Conservation (phyloP, 805 yeast genomes). For the Metschnikowia cerradonensis region DNA sequence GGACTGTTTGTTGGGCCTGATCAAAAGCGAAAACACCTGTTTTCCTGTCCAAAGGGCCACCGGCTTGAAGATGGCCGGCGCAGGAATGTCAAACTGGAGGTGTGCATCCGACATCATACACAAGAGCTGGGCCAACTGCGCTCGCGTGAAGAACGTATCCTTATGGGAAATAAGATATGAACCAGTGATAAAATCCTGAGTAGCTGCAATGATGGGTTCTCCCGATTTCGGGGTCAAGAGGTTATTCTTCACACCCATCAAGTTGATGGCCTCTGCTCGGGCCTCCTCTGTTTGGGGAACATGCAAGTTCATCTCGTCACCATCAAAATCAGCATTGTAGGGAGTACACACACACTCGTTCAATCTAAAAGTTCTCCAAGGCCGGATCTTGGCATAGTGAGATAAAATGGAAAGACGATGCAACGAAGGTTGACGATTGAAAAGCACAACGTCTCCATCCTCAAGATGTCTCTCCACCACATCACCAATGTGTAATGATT, state of each 20-base stretch:
- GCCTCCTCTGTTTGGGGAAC: constrained; percentile 99
- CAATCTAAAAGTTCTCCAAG: constrained; percentile 96
- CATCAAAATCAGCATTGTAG: constrained; percentile 98
- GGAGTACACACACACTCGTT: constrained; percentile 99
- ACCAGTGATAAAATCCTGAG: constrained; percentile 98
- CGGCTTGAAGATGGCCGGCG: constrained; percentile 92
- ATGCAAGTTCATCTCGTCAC: constrained; percentile 98
- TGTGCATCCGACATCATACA: constrained; percentile 96
- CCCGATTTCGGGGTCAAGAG: constrained; percentile 95
- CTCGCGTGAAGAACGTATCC: constrained; percentile 89
- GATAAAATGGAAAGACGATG: constrained; percentile 92
- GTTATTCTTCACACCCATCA: constrained; percentile 97
- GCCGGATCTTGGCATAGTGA: constrained; percentile 93
- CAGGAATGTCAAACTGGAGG: constrained; percentile 86
- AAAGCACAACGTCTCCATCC: constrained; percentile 93
- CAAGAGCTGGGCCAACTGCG: constrained; percentile 73
- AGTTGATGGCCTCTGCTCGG: constrained; percentile 94
- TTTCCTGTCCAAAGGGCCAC: constrained; percentile 94
- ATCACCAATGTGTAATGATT: constrained; percentile 78
- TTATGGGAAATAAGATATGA: constrained; percentile 89
- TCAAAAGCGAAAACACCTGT: constrained; percentile 84
- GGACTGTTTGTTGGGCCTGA: constrained; percentile 71
- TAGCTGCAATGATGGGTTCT: constrained; percentile 98
- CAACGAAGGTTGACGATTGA: constrained; percentile 96
- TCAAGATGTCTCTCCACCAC: constrained; percentile 94